Base-by-base conservation (phyloP, 495 filamentous ascomycete genomes). In the Penicillium riverlandense region DNA sequence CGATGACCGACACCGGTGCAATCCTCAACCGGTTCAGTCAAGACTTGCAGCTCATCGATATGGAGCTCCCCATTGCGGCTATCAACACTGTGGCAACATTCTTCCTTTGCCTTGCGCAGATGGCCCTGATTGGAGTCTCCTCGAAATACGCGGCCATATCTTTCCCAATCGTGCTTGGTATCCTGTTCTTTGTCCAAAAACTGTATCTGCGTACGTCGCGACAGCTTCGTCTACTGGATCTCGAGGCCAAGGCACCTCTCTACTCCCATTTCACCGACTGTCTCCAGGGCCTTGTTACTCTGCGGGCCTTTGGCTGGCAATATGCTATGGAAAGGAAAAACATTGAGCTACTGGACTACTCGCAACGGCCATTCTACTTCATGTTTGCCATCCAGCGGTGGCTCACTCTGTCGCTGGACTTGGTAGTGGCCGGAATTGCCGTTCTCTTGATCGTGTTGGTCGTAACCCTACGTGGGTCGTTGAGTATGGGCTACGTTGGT, bases 171-270 rank as follows among this genome's bases (percentile, higher is more conserved):
- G 63, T 73, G 7, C 47, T 74, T 29, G 46, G 74, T 9, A 51
- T 67, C 16, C 44, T 80, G 6, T 83, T 75, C 44, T 28, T 72
- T 11, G 66, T 85, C 6, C 78, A 83, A 48, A 77, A 75, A 41
- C 60, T 75, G 31, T 86, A 86, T 45, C 66, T 86, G 5, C 69
- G 76, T 9, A 85, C 82, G 1, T 83, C 80, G 2, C 73, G 80
- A 4, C 81, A 84, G 49, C 57, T 85, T 6, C 77, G 81, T 30
- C 66, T 80, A 35, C 60, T 85, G 14, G 81, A 84, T 29, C 65
- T 84, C 7, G 80, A 84, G 58, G 68, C 75, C 11, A 78, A 80
- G 53, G 69, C 79, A 4, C 77, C 79, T 2, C 59, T 84, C 1
- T 81, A 75, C 43, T 73, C 78, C 0, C 71, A 75, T 35, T 82